Conservation (phyloP, 768 basidiomycete genomes). For the Gloeopeniophorella convolvens region DNA sequence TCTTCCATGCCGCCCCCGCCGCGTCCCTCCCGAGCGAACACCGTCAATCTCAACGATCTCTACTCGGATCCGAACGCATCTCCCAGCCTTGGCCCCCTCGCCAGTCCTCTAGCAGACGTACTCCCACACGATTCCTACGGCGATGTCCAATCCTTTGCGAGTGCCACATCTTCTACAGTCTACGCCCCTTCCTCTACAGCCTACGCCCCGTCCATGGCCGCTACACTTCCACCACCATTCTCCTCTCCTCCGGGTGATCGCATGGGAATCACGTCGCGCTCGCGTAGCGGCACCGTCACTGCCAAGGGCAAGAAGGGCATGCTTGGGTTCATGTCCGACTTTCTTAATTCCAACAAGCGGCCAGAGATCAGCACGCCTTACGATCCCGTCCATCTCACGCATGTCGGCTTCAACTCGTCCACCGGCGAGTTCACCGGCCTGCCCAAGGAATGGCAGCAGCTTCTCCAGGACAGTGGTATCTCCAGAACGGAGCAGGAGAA, state of each 20-base stretch:
- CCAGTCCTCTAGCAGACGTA: conserved; percentile 40
- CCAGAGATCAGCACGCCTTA: conserved; percentile 96
- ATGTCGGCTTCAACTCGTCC: conserved; percentile 98
- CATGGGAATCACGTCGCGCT: conserved; percentile 29
- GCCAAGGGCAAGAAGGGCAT: conserved; percentile 57
- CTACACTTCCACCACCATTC: conserved; percentile 17
- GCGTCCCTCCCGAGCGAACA: conserved; percentile 80
- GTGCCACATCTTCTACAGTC: neutral
- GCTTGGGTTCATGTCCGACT: conserved; percentile 57
- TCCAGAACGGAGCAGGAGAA: conserved; percentile 92
- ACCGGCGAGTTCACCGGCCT: conserved; percentile 98
- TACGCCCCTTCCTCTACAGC: conserved; percentile 4
- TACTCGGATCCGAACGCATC: conserved; percentile 41
- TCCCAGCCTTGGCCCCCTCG: conserved; percentile 35
- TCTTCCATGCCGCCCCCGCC: conserved; percentile 46
- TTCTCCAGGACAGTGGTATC: conserved; percentile 93
- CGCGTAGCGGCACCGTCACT: conserved; percentile 37
- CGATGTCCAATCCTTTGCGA: conserved; percentile 1
- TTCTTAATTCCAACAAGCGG: conserved; percentile 69
- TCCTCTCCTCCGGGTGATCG: conserved; percentile 16
- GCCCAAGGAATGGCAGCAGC: conserved; percentile 98
- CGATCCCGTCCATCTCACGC: conserved; percentile 98
- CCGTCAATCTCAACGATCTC: conserved; percentile 72
- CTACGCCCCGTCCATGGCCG: conserved; percentile 15
- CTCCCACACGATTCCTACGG: conserved; percentile 5